Percentiles rank a stretch among this genome's conserved stretches.
phyloP scores from a whole-genome alignment of 2,329 filamentous ascomycete species.

The Xylariaceae sp. region DNA sequence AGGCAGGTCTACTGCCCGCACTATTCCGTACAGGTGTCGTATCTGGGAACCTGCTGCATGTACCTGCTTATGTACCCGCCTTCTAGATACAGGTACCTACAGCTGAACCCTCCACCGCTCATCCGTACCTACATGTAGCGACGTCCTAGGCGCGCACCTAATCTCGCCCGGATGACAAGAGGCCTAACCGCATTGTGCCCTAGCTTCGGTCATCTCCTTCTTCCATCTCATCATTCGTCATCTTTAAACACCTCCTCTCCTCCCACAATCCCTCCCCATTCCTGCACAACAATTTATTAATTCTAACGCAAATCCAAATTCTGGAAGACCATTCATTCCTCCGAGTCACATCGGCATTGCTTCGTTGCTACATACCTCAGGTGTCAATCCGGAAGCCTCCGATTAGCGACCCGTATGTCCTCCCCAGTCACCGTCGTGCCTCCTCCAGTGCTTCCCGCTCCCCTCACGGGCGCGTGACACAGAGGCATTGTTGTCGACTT shows the following conservation, averaged over 20 bases:
- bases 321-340: constrained; percentile 13
- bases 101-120: background rate
- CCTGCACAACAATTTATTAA: constrained; percentile 21
- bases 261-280: constrained; percentile 21
- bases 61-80: too few species aligned
- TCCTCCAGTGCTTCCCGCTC: background rate
- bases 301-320: constrained; percentile 14
- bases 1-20: too few species aligned
- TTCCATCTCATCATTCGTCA: constrained; percentile 22
- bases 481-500: constrained; percentile 19
- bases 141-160: background rate
- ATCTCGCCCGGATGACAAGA: background rate
- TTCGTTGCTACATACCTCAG: background rate
- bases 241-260: constrained; percentile 19
- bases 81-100: background rate
- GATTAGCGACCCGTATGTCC: constrained; percentile 8
- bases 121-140: background rate
- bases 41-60: too few species aligned
- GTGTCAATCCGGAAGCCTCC: constrained; percentile 1
- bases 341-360: constrained; percentile 11
- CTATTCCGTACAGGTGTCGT: too few species aligned
- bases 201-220: constrained; percentile 14
- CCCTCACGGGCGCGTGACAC: constrained; percentile 18
- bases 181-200: constrained; percentile 20
- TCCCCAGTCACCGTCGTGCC: background rate